phyloP scores from a whole-genome alignment of 2,329 filamentous ascomycete species.

The Thielaviopsis musarum region DNA sequence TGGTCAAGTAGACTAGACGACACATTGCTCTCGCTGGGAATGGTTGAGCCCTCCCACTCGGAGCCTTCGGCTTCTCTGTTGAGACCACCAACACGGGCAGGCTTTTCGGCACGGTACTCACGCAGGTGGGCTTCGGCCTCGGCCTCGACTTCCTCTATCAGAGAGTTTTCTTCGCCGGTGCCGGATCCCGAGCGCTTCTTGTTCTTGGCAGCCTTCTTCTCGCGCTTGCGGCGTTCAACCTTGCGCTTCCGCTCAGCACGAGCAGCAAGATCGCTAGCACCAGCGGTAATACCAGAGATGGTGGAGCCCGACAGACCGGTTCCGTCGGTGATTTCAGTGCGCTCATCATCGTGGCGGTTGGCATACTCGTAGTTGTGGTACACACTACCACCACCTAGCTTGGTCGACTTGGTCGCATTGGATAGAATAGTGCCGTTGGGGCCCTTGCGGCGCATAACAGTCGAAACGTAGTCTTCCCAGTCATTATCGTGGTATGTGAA shows the following conservation, averaged over 20 bases:
- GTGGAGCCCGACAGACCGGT: constrained; percentile 29
- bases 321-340: constrained; percentile 28
- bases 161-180: constrained; percentile 37
- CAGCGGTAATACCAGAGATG: constrained; percentile 29
- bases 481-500: constrained; percentile 74
- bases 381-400: constrained; percentile 74
- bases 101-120: constrained; percentile 70
- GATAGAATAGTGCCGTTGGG: constrained; percentile 76
- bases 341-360: constrained; percentile 22
- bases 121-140: constrained; percentile 53
- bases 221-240: constrained; percentile 29
- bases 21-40: constrained; percentile 49
- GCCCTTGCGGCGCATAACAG: constrained; percentile 73
- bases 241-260: constrained; percentile 40
- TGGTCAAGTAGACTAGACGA: constrained; percentile 41
- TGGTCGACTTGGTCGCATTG: constrained; percentile 65
- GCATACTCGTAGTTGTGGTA: constrained; percentile 48
- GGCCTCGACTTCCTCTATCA: constrained; percentile 49
- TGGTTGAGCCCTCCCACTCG: constrained; percentile 57
- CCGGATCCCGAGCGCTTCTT: constrained; percentile 22
- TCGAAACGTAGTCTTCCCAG: constrained; percentile 98
- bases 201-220: constrained; percentile 19
- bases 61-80: constrained; percentile 69
- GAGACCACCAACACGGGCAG: constrained; percentile 74
- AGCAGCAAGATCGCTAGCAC: constrained; percentile 36